Evolutionary conservation across 192 early-diverging fungal species (phyloP).

Genomic region (Linnemannia zychae): DNA sequence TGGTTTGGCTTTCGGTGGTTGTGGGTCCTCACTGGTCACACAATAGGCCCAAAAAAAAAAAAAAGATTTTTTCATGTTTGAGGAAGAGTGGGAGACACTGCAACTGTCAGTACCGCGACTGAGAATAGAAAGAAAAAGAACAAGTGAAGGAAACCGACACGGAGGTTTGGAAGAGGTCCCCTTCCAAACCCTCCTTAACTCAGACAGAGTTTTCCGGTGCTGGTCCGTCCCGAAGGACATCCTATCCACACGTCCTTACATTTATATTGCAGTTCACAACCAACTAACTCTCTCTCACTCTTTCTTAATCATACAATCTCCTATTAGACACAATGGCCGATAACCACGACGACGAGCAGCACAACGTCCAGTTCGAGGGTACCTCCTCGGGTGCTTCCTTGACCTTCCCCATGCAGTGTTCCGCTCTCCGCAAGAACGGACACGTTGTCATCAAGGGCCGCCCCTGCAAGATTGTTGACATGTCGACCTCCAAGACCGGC

Average conservation of each 20-base stretch:
- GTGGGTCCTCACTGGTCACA: constrained; percentile 4
- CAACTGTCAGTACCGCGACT: neutral
- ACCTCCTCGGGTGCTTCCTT: constrained; percentile 88
- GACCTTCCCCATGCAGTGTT: constrained; percentile 99
- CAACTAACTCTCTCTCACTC: constrained; percentile 3
- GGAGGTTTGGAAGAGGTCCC: neutral
- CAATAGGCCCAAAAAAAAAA: neutral
- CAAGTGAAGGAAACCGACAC: neutral
- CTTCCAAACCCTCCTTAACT: constrained; percentile 1
- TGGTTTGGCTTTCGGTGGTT: neutral
- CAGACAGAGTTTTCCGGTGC: neutral
- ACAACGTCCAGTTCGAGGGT: constrained; percentile 79
- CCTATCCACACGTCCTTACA: neutral
- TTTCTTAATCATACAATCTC: neutral
- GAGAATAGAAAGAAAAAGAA: neutral
- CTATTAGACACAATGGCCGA: constrained; percentile 47
- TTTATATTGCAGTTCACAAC: neutral
- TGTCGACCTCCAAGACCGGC: constrained; percentile 99
- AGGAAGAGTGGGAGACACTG: neutral
- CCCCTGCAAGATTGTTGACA: constrained; percentile 99
- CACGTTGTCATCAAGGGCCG: constrained; percentile 98
- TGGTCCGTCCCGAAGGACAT: neutral
- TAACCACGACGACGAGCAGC: constrained; percentile 73
- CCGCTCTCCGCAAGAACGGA: constrained; percentile 98
- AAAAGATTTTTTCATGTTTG: neutral